These are phyloP conservation scores for Physcomitrium patens DNA, from an alignment of 225 moss, liverwort and hornwort genomes.

Conservation along the genomic window DNA sequence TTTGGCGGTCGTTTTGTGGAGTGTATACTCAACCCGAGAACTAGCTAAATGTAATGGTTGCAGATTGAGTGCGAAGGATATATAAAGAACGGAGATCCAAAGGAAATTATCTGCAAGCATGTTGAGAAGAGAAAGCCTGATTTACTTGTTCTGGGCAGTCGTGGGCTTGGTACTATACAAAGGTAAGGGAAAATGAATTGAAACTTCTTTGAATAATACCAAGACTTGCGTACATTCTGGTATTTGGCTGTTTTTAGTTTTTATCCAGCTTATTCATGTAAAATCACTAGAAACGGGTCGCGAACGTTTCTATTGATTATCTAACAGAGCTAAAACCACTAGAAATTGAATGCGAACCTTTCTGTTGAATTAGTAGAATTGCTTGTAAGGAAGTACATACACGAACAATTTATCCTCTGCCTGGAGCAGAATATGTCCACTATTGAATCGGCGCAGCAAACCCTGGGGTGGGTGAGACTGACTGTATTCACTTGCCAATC, in stretches of 20 bases:
- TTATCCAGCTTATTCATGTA: not conserved
- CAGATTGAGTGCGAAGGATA: conserved; percentile 85
- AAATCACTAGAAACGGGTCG: too few relatives aligned
- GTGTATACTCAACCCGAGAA: not conserved
- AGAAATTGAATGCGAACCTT: not conserved
- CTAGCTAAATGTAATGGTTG: conserved; percentile 20
- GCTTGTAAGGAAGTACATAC: too few relatives aligned
- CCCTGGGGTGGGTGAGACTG: not conserved
- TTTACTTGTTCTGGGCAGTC: conserved; percentile 74
- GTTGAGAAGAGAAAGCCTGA: conserved; percentile 61
- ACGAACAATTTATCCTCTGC: not conserved
- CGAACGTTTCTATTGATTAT: not conserved
- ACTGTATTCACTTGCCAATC: not conserved
- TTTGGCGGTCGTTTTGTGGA: not conserved
- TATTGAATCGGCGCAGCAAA: not conserved
- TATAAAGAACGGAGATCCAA: conserved; percentile 77
- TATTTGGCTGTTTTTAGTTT: not conserved
- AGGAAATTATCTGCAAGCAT: conserved; percentile 69
- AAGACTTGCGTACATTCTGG: not conserved
- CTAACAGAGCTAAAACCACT: too few relatives aligned
- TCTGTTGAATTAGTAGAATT: not conserved
- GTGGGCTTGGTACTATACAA: conserved; percentile 75
- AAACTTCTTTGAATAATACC: not conserved
- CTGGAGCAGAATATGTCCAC: not conserved
- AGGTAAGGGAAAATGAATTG: conserved; percentile 37